Conservation (phyloP, 805 yeast species). For the Candida manassasensis region DNA sequence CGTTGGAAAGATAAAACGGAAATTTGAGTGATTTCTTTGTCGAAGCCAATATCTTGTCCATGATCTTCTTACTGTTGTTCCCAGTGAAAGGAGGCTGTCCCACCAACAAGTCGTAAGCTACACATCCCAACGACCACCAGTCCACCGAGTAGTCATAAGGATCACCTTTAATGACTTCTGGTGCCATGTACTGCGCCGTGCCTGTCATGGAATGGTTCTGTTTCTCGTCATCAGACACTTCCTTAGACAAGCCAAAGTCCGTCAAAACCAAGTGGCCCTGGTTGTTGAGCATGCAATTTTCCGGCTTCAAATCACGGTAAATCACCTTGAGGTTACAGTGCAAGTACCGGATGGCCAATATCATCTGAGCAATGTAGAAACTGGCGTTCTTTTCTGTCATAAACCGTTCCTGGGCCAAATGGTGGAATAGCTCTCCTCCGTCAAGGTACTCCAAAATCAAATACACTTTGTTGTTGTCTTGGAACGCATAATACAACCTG, state of each 20-base stretch:
- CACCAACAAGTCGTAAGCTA: slow-evolving; percentile 38
- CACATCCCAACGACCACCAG: slow-evolving; percentile 47
- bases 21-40: slow-evolving; percentile 29
- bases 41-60: slow-evolving; percentile 29
- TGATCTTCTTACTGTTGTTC: slow-evolving; percentile 33
- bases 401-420: slow-evolving; percentile 22
- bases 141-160: slow-evolving; percentile 39
- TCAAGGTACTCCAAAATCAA: slow-evolving; percentile 40
- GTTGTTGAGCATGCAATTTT: slow-evolving; percentile 41
- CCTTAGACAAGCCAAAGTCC: slow-evolving; percentile 41
- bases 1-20: slow-evolving; percentile 38
- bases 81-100: slow-evolving; percentile 46
- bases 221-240: slow-evolving; percentile 18
- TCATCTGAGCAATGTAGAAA: slow-evolving; percentile 40
- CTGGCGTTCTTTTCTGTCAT: slow-evolving; percentile 33
- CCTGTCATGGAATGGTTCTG: slow-evolving; percentile 35
- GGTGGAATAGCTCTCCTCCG: slow-evolving; percentile 44
- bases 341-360: slow-evolving; percentile 35
- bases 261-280: slow-evolving; percentile 39
- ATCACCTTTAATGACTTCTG: slow-evolving; percentile 40
- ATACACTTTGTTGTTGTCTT: slow-evolving; percentile 40
- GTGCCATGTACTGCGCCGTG: slow-evolving; percentile 46
- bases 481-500: slow-evolving; percentile 41
- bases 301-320: slow-evolving; percentile 42
- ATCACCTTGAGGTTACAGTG: slow-evolving; percentile 35